Conservation (phyloP, 495 filamentous ascomycete genomes). For the Podospora fimiseda region DNA sequence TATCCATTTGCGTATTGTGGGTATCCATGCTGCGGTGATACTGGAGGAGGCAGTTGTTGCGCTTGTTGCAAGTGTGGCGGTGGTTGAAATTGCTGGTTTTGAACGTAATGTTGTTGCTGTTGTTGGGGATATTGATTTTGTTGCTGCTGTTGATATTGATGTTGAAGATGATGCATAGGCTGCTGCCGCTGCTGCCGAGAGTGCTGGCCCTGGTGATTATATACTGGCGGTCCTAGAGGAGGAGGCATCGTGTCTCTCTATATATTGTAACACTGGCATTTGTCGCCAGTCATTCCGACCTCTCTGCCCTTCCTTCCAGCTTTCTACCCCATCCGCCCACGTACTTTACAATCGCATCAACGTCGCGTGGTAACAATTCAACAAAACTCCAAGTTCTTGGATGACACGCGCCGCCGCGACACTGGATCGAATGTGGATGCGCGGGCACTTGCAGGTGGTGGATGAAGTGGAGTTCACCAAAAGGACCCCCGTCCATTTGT, state of each 20-base stretch:
- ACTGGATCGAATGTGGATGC: too few relatives aligned
- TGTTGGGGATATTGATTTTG: slow-evolving; percentile 16
- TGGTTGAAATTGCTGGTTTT: slow-evolving; percentile 14
- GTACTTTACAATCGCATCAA: too few relatives aligned
- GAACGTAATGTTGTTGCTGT: slow-evolving; percentile 7
- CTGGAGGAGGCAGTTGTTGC: slow-evolving; percentile 19
- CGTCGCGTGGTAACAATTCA: not conserved
- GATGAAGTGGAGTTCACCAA: too few relatives aligned
- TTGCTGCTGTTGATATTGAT: slow-evolving; percentile 18
- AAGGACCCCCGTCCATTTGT: too few relatives aligned
- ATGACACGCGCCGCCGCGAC: not conserved
- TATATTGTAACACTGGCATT: slow-evolving; percentile 1
- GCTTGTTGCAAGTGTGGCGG: slow-evolving; percentile 11
- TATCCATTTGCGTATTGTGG: slow-evolving; percentile 17
- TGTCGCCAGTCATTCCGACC: too few relatives aligned
- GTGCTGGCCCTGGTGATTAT: slow-evolving; percentile 29
- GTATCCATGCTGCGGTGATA: slow-evolving; percentile 7
- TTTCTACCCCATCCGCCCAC: not conserved
- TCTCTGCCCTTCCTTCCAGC: not conserved
- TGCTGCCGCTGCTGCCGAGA: slow-evolving; percentile 14
- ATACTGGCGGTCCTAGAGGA: slow-evolving; percentile 34
- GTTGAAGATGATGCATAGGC: slow-evolving; percentile 11
- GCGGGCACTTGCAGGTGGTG: too few relatives aligned
- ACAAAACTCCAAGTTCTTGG: not conserved
- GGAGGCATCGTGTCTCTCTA: slow-evolving; percentile 33